Conservation (phyloP, 148 eudicot species). For the Chenopodium suecicum region DNA sequence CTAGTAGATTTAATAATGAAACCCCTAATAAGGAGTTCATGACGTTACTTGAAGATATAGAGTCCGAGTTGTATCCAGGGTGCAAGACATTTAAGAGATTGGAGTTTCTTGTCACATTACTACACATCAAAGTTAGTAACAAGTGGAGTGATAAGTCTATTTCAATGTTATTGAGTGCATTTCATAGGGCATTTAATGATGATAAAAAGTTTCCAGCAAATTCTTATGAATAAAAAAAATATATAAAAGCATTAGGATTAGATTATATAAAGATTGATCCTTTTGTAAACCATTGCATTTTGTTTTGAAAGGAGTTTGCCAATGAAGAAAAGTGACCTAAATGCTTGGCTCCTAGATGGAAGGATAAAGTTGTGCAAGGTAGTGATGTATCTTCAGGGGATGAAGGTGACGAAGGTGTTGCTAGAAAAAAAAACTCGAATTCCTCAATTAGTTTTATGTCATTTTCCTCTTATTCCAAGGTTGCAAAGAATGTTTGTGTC, state of each 20-base stretch:
- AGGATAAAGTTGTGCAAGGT: not conserved
- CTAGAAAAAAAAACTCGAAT: not conserved
- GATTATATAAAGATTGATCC: conserved; percentile 18
- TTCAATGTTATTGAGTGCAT: too few relatives aligned
- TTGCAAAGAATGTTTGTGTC: not conserved
- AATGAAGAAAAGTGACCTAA: not conserved
- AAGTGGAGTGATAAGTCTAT: too few relatives aligned
- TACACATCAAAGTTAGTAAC: too few relatives aligned
- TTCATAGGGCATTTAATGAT: too few relatives aligned
- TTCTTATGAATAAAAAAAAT: conserved; percentile 18
- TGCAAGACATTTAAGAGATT: too few relatives aligned
- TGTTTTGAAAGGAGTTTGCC: conserved; percentile 7
- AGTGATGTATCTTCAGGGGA: not conserved
- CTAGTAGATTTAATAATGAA: too few relatives aligned
- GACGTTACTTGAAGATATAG: too few relatives aligned
- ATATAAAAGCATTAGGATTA: conserved; percentile 1
- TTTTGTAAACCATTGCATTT: not conserved
- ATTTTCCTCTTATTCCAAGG: not conserved
- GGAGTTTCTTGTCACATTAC: too few relatives aligned
- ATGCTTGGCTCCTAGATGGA: not conserved
- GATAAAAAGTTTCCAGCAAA: too few relatives aligned
- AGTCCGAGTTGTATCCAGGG: too few relatives aligned
- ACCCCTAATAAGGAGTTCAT: too few relatives aligned
- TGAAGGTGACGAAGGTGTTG: too few relatives aligned
- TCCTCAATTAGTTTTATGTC: not conserved